phyloP scores from a whole-genome alignment of 2,329 filamentous ascomycete genomes.

The Penicillium sp. region DNA sequence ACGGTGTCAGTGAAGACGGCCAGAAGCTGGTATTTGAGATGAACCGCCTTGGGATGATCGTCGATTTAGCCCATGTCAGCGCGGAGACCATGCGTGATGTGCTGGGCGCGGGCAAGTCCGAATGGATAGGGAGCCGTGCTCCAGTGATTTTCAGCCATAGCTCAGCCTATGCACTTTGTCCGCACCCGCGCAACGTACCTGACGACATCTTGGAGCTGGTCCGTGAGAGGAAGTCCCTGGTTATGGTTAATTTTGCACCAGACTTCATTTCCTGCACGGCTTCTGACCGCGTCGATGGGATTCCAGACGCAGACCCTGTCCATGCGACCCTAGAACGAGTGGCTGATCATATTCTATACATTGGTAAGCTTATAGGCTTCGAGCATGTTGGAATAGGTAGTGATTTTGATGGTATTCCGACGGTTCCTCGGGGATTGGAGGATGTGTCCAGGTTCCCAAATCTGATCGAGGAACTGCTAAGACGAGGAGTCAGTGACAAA shows the following conservation, averaged over 20 bases:
- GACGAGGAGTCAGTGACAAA: conserved; percentile 67
- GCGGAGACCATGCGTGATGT: conserved; percentile 83
- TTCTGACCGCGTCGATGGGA: conserved; percentile 56
- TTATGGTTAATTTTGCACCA: conserved; percentile 89
- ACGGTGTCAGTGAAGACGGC: conserved; percentile 70
- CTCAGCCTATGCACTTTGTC: conserved; percentile 74
- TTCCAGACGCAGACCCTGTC: conserved; percentile 65
- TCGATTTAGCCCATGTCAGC: conserved; percentile 78
- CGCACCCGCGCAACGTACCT: conserved; percentile 85
- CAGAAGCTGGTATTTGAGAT: conserved; percentile 74
- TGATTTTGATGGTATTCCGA: conserved; percentile 71
- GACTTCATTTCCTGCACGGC: conserved; percentile 76
- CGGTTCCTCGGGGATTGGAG: conserved; percentile 69
- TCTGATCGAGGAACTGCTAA: conserved; percentile 71
- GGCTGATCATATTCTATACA: conserved; percentile 75
- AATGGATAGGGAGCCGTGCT: conserved; percentile 70
- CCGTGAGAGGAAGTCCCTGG: conserved; percentile 67
- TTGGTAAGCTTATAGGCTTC: conserved; percentile 79
- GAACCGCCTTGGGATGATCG: conserved; percentile 93
- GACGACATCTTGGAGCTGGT: conserved; percentile 78
- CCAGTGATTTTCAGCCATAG: conserved; percentile 90
- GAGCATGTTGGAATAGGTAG: conserved; percentile 84
- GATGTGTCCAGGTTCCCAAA: conserved; percentile 82
- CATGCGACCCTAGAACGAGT: conserved; percentile 76
- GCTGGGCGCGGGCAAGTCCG: conserved; percentile 57